phyloP scores from a whole-genome alignment of 306 rosid species.

The Cyclanthera cordifolia region DNA sequence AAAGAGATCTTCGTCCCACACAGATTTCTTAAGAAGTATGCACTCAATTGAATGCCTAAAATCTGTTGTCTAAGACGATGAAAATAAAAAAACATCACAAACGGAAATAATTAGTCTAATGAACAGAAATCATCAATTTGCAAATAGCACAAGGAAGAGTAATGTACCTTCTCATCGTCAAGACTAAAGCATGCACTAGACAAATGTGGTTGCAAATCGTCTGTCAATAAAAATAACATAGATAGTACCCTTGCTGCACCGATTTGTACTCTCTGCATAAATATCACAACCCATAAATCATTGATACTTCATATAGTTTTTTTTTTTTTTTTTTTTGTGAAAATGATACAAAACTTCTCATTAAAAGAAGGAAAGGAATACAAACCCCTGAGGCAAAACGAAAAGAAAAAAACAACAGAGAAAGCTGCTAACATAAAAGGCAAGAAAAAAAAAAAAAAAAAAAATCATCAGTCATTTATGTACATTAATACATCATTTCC shows the following conservation, averaged over 20 bases:
- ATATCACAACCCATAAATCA: slow-evolving; percentile 7
- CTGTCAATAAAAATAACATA: slow-evolving; percentile 45
- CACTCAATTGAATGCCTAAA: slow-evolving; percentile 44
- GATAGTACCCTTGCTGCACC: slow-evolving; percentile 74
- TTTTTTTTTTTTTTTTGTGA: too few species aligned
- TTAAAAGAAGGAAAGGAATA: too few species aligned
- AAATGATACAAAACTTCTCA: too few species aligned
- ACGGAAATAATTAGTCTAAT: slow-evolving; percentile 10
- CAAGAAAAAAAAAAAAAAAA: too few species aligned
- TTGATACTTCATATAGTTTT: slow-evolving; percentile 16
- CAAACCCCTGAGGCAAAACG: too few species aligned
- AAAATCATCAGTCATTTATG: neutral
- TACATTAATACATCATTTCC: neutral
- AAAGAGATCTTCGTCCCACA: slow-evolving; percentile 63
- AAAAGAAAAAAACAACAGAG: too few species aligned
- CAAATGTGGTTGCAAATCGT: slow-evolving; percentile 44
- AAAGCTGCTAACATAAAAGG: too few species aligned
- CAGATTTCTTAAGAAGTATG: slow-evolving; percentile 52
- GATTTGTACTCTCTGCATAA: slow-evolving; percentile 59
- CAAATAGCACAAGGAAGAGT: neutral
- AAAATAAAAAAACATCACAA: slow-evolving; percentile 11
- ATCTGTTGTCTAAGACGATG: slow-evolving; percentile 39
- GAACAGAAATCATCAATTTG: neutral
- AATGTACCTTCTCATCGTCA: slow-evolving; percentile 61
- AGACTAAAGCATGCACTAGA: slow-evolving; percentile 50